These are phyloP conservation scores for Wickerhamomyces alni DNA, from an alignment of 805 yeast species.

Conservation along the genomic window DNA sequence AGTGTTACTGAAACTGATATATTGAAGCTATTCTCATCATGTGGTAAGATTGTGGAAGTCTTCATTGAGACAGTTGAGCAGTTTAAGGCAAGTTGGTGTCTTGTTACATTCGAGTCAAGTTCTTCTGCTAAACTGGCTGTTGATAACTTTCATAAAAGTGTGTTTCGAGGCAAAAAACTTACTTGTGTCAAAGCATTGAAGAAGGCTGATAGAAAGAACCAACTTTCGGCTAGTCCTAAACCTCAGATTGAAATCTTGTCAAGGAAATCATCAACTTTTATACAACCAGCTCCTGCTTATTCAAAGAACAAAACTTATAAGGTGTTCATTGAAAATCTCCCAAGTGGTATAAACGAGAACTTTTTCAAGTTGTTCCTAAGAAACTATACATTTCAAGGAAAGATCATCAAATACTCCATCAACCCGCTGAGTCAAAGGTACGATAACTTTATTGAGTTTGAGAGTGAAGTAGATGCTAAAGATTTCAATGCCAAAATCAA, in stretches of 20 bases:
- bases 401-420: conserved; percentile 15
- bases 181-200: conserved; percentile 26
- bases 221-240: conserved; percentile 2
- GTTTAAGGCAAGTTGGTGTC: conserved; percentile 35
- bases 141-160: conserved; percentile 22
- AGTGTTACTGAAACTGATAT: conserved; percentile 35
- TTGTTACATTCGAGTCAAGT: conserved; percentile 39
- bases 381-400: conserved; percentile 17
- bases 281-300: too few species aligned
- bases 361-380: conserved; percentile 23
- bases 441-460: conserved; percentile 22
- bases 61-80: conserved; percentile 42
- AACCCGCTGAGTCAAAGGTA: conserved; percentile 6
- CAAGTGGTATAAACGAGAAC: conserved; percentile 21
- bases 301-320: conserved; percentile 2
- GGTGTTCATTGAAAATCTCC: conserved; percentile 20
- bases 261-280: neutral
- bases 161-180: conserved; percentile 23
- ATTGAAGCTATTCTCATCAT: conserved; percentile 35
- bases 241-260: neutral
- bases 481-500: conserved; percentile 17
- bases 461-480: conserved; percentile 18
- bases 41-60: conserved; percentile 44
- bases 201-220: conserved; percentile 12
- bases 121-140: conserved; percentile 42